Conservation (phyloP, 78 protist genomes). For the Chrysochromulina tobinii region DNA sequence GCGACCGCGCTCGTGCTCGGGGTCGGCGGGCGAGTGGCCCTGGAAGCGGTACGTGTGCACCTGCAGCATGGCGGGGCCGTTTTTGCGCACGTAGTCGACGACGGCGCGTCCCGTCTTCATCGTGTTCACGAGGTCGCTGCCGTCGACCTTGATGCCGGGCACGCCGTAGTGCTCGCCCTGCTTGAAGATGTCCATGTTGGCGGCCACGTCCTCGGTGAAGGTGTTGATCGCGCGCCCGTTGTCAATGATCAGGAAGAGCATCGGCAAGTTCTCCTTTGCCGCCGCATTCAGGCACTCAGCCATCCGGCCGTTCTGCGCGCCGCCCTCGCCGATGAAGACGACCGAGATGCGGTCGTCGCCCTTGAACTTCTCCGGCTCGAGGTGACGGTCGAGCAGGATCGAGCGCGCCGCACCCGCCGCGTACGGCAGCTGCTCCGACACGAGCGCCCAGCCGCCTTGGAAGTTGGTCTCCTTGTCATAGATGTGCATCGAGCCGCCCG, state of each 20-base stretch:
- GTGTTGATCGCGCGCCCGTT: constrained; percentile 53
- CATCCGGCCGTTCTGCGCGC: constrained; percentile 48
- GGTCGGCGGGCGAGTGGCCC: constrained; percentile 51
- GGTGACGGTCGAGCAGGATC: constrained; percentile 38
- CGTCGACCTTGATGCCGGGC: constrained; percentile 41
- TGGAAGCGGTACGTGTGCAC: constrained; percentile 40
- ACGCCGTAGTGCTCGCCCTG: constrained; percentile 51
- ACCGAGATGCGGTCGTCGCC: constrained; percentile 41
- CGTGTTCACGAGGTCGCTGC: not conserved
- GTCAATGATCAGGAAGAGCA: constrained; percentile 41
- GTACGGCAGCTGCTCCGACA: constrained; percentile 51
- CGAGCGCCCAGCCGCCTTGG: constrained; percentile 59
- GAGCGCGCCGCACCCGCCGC: constrained; percentile 44
- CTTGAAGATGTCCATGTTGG: constrained; percentile 13
- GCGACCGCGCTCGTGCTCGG: constrained; percentile 53
- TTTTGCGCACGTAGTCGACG: constrained; percentile 16
- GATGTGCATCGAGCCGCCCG: constrained; percentile 56
- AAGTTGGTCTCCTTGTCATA: constrained; percentile 43
- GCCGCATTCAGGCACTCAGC: constrained; percentile 47
- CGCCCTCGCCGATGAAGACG: constrained; percentile 47
- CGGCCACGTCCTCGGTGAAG: constrained; percentile 42
- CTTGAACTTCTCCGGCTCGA: not conserved
- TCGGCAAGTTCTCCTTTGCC: constrained; percentile 44
- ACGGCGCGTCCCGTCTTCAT: constrained; percentile 33
- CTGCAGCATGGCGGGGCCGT: constrained; percentile 43